Conservation (phyloP, 495 filamentous ascomycete genomes). For the Lepraria neglecta region DNA sequence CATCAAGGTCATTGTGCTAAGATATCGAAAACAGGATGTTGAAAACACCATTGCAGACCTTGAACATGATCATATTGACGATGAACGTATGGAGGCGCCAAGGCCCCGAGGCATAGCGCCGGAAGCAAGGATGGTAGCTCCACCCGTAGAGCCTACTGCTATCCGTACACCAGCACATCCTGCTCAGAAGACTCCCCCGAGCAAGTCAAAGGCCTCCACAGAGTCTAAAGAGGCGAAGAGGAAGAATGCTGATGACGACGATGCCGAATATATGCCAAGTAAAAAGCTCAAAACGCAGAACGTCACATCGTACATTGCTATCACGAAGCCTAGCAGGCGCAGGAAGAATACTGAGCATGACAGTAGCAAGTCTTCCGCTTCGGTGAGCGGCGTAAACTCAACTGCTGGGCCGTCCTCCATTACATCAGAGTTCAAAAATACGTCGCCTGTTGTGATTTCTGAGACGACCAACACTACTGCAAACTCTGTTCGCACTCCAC, state of each 20-base stretch:
- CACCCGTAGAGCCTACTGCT: background rate
- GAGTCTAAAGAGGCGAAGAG: background rate
- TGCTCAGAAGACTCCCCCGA: background rate
- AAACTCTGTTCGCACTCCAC: no score
- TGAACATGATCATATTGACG: background rate
- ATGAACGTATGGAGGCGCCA: background rate
- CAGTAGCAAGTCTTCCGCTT: no score
- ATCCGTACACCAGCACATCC: background rate
- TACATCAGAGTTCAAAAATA: no score
- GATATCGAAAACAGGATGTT: background rate
- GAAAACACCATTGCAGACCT: background rate
- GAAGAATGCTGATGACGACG: background rate
- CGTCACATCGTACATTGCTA: background rate
- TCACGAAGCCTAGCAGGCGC: background rate
- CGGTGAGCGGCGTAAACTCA: no score
- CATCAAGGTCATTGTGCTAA: background rate
- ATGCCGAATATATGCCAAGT: slow-evolving; percentile 5
- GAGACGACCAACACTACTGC: no score
- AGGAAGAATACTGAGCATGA: background rate
- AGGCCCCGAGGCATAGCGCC: background rate
- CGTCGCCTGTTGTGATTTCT: no score
- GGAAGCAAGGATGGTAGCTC: background rate
- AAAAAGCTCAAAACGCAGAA: background rate
- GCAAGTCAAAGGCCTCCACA: background rate
- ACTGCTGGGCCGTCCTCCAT: no score